These are phyloP conservation scores for Rhizophora apiculata DNA, from an alignment of 345 rosid species.

Conservation along the genomic window DNA sequence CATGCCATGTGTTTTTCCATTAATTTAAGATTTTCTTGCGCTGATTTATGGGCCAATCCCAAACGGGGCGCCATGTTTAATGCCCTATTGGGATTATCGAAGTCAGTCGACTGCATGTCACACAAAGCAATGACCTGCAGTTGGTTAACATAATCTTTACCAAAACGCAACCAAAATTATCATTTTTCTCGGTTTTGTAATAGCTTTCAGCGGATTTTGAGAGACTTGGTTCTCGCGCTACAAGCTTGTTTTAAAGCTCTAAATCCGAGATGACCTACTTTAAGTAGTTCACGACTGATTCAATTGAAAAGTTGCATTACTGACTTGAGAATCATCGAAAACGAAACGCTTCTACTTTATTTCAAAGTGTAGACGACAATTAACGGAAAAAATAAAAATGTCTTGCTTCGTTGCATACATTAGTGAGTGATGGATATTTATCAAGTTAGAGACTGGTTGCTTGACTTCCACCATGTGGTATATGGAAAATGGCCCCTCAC, in stretches of 20 bases:
- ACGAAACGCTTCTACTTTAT: no score
- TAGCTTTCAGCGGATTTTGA: no score
- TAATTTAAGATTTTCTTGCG: background rate
- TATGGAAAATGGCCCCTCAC: background rate
- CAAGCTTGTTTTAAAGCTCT: no score
- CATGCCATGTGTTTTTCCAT: conserved; percentile 4
- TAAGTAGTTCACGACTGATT: no score
- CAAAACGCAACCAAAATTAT: background rate
- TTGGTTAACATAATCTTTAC: conserved; percentile 6
- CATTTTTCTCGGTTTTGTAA: background rate
- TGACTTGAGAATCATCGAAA: no score
- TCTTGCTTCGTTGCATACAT: no score
- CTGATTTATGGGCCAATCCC: background rate
- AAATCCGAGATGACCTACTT: no score
- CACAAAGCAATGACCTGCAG: background rate
- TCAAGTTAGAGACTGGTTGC: background rate
- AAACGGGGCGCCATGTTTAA: conserved; percentile 5
- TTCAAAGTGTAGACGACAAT: no score
- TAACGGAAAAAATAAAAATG: no score
- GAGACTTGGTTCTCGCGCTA: conserved; percentile 4
- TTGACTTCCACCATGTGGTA: background rate
- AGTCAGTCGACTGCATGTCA: background rate
- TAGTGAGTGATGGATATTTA: no score
- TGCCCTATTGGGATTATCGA: conserved; percentile 4
- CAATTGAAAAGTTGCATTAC: no score